A percentile compares a stretch with the other conserved stretches of the same genome.
Conservation (phyloP, 164 flowering plant genomes). For the Piper betle region DNA sequence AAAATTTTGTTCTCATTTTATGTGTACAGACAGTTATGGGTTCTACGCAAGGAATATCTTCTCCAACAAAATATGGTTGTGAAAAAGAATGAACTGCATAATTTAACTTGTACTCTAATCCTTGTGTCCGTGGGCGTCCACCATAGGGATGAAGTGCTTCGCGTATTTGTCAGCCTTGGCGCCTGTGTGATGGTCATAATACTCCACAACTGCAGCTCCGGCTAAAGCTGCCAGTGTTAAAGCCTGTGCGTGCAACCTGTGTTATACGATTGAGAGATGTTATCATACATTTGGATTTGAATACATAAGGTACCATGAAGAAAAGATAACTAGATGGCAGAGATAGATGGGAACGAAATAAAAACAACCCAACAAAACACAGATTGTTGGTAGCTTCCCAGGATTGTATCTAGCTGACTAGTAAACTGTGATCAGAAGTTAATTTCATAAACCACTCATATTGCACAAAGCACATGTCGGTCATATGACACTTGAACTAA, state of each 20-base stretch:
- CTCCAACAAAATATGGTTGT: neutral
- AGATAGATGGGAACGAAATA: too few species aligned
- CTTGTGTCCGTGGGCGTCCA: constrained; percentile 28
- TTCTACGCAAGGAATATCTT: neutral
- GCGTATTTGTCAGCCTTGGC: constrained; percentile 43
- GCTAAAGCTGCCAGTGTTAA: constrained; percentile 75
- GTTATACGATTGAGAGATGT: neutral
- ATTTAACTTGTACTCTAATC: neutral
- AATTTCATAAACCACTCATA: too few species aligned
- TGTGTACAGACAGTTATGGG: neutral
- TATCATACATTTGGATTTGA: too few species aligned
- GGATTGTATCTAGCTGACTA: too few species aligned
- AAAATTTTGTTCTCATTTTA: too few species aligned
- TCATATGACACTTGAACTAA: too few species aligned
- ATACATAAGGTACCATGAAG: too few species aligned
- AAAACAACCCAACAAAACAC: too few species aligned
- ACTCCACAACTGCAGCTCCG: constrained; percentile 84
- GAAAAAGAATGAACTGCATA: neutral
- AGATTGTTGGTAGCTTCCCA: too few species aligned
- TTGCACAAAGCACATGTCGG: too few species aligned
- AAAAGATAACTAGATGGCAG: too few species aligned
- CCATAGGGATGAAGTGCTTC: constrained; percentile 25
- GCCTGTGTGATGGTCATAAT: constrained; percentile 52
- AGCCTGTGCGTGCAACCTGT: constrained; percentile 84
- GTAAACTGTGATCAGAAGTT: too few species aligned